These are phyloP conservation scores for Daldinia childiae DNA, from an alignment of 495 filamentous ascomycete genomes.

Conservation along the genomic window DNA sequence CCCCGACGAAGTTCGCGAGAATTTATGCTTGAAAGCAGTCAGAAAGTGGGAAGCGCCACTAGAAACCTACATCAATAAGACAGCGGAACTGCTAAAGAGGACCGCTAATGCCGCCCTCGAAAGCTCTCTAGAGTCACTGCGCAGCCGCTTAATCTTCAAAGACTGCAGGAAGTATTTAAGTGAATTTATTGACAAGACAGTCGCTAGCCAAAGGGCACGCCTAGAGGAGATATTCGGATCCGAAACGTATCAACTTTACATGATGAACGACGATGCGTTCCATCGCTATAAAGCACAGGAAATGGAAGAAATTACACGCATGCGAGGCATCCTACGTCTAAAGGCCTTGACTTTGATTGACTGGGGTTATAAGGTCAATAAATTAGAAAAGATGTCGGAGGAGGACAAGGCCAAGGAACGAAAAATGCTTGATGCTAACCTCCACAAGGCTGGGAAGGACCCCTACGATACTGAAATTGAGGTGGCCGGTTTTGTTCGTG, in stretches of 20 bases:
- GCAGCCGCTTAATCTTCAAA: conserved; percentile 53
- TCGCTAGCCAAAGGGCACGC: conserved; percentile 38
- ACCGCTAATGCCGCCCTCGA: conserved; percentile 48
- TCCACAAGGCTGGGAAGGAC: conserved; percentile 54
- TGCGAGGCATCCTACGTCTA: conserved; percentile 50
- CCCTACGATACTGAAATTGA: conserved; percentile 57
- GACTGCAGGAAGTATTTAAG: conserved; percentile 47
- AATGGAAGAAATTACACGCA: conserved; percentile 43
- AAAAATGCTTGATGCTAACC: conserved; percentile 40
- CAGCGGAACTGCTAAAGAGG: conserved; percentile 46
- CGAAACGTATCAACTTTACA: conserved; percentile 54
- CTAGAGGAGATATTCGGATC: conserved; percentile 50
- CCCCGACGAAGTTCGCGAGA: conserved; percentile 52
- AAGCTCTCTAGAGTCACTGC: conserved; percentile 48
- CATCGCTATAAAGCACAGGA: conserved; percentile 50
- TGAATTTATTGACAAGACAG: conserved; percentile 46
- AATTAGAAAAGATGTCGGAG: conserved; percentile 49
- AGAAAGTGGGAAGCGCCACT: conserved; percentile 50
- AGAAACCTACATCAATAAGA: conserved; percentile 47
- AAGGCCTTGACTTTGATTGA: conserved; percentile 46
- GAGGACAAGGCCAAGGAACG: conserved; percentile 46
- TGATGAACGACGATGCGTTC: conserved; percentile 53
- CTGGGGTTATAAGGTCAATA: conserved; percentile 40
- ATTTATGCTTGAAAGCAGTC: conserved; percentile 50
- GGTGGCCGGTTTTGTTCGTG: conserved; percentile 60